Conservation (phyloP, 352 stramenopile genomes). For the Lagenidium giganteum region DNA sequence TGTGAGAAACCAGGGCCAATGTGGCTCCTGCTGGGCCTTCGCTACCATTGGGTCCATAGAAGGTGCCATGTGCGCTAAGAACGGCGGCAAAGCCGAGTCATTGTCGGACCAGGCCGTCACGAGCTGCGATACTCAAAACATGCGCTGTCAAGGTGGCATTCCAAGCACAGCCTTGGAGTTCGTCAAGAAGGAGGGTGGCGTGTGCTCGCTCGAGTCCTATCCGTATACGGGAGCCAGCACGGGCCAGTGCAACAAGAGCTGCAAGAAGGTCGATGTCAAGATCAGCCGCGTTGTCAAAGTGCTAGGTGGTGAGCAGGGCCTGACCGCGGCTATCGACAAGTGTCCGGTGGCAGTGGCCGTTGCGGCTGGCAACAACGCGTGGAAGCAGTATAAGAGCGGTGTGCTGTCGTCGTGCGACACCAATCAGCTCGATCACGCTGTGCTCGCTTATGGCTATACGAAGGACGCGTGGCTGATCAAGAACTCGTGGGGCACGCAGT, state of each 20-base stretch:
- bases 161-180: slow-evolving; percentile 11
- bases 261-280: neutral
- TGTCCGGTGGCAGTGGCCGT: slow-evolving; percentile 18
- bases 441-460: slow-evolving; percentile 25
- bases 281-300: neutral
- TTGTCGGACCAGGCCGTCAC: slow-evolving; percentile 22
- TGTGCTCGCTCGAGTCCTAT: slow-evolving; percentile 2
- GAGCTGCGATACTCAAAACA: slow-evolving; percentile 15
- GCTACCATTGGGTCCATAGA: slow-evolving; percentile 53
- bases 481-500: slow-evolving; percentile 25
- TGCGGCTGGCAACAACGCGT: slow-evolving; percentile 13
- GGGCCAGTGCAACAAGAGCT: neutral
- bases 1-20: slow-evolving; percentile 49
- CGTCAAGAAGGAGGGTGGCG: slow-evolving; percentile 9
- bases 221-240: slow-evolving; percentile 8
- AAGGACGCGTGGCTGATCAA: slow-evolving; percentile 13
- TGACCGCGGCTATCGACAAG: slow-evolving; percentile 7
- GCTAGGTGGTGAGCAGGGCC: slow-evolving; percentile 1
- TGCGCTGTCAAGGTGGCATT: slow-evolving; percentile 19
- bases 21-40: slow-evolving; percentile 55
- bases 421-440: slow-evolving; percentile 19
- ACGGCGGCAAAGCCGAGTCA: too few species aligned
- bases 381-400: slow-evolving; percentile 19
- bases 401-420: slow-evolving; percentile 6
- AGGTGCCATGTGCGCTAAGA: slow-evolving; percentile 13